Base-by-base conservation (phyloP, 257 asterid genomes). In the Solanum piurae region DNA sequence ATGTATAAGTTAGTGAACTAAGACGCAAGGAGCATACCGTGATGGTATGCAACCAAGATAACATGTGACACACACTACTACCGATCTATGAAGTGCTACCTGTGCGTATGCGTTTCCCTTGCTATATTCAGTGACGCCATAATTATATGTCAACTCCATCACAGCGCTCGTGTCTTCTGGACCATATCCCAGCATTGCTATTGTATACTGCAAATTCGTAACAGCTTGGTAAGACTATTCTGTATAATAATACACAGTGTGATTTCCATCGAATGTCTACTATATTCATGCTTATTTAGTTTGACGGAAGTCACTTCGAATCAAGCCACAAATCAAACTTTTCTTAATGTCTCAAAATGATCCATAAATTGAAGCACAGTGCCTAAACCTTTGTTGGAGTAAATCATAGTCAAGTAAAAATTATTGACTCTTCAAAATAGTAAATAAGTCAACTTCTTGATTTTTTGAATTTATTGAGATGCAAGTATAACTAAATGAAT, bases 51-150 rank as follows among this genome's bases (percentile, higher is more conserved):
- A 7, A 44, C 14, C 85, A 27, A 29, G 21, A 27, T 1, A 79
- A 46, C 68, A 80, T 80, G n/a, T 80, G 42, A 5, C 27, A 46
- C 23, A 75, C 36, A 16, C 2, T 9, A 18, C 42, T 80, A 46
- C 10, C 1, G 7, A 16, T 80, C 27, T 6, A 29, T 71, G 73
- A 20, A 86, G 29, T 33, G 8, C 76, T 91, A 92, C 96, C 96
- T 94, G 96, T 27, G 96, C 96, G 44, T 94, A 94, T 18, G 92
- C 96, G 86, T 93, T 94, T 89, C 96, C 96, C 87, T 94, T 93
- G 37, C 91, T 94, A 87, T 94, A 94, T 75, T 92, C 92, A 4
- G 93, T 90, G 75, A 94, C 94, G 1, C 96, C 96, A 85, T 94
- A 94, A 85, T 94, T 94, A 89, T 92, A 94, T 21, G 96, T 94